phyloP scores from a whole-genome alignment of 176 grass and related monocot genomes.

The Saccharum spontaneum region DNA sequence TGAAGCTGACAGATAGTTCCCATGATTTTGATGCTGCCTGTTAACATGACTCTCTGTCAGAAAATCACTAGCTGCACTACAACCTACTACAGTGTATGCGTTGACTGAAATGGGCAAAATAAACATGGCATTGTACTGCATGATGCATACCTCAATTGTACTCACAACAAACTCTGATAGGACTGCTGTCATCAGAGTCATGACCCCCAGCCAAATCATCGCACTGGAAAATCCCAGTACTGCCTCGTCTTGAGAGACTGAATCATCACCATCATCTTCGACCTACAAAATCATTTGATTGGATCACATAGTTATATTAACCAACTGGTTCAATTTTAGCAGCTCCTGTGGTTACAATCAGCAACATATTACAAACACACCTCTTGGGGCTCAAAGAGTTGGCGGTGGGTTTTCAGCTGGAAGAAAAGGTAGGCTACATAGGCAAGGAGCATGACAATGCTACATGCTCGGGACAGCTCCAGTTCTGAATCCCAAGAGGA shows the following conservation, averaged over 20 bases:
- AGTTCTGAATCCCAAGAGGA: constrained; percentile 41
- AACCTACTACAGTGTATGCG: constrained; percentile 29
- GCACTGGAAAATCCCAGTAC: constrained; percentile 70
- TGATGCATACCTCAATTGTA: constrained; percentile 69
- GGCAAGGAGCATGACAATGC: constrained; percentile 77
- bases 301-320: neutral
- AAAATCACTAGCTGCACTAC: constrained; percentile 22
- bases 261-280: constrained; percentile 65
- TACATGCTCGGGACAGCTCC: constrained; percentile 71
- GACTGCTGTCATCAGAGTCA: constrained; percentile 72
- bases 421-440: constrained; percentile 88
- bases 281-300: constrained; percentile 17
- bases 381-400: constrained; percentile 73
- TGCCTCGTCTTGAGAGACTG: constrained; percentile 55
- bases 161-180: constrained; percentile 89
- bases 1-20: constrained; percentile 81
- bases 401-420: constrained; percentile 86
- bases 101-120: neutral
- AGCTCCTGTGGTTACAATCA: constrained; percentile 1
- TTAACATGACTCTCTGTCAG: constrained; percentile 7
- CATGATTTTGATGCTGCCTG: constrained; percentile 71
- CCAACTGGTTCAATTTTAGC: neutral
- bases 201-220: constrained; percentile 68
- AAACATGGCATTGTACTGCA: neutral
- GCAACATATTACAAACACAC: constrained; percentile 29